phyloP scores from a whole-genome alignment of 371 early-diverging fungal genomes.

The Lichtheimia ornata region DNA sequence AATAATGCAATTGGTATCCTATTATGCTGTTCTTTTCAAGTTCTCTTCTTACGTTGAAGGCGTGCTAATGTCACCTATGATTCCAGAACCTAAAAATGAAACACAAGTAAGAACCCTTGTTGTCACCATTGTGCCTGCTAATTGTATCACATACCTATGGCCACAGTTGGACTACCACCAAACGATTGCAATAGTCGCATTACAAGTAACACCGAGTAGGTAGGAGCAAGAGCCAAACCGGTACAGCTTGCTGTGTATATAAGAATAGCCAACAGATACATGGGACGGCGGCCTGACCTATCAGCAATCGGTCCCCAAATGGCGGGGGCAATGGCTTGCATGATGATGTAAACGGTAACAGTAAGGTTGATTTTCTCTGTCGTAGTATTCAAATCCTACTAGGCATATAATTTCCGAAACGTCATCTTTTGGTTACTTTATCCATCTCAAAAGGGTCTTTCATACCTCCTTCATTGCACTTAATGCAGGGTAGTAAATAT shows the following conservation, averaged over 20 bases:
- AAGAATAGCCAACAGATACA: constrained; percentile 43
- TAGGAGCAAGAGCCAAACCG: constrained; percentile 52
- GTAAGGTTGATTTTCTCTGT: constrained; percentile 11
- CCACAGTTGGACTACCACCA: constrained; percentile 56
- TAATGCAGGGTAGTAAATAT: constrained; percentile 28
- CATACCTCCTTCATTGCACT: constrained; percentile 23
- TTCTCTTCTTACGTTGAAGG: constrained; percentile 37
- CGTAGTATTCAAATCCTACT: constrained; percentile 14
- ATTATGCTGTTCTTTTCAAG: background rate
- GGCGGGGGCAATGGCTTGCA: constrained; percentile 15
- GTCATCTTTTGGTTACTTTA: background rate
- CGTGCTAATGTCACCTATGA: constrained; percentile 50
- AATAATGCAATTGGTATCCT: background rate
- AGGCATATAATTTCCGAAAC: background rate
- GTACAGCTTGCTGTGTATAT: constrained; percentile 58
- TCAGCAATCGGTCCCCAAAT: constrained; percentile 24
- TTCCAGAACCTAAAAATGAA: constrained; percentile 16
- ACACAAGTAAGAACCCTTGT: background rate
- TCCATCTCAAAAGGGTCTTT: background rate
- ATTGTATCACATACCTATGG: constrained; percentile 37
- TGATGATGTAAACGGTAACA: constrained; percentile 13
- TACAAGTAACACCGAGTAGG: constrained; percentile 47
- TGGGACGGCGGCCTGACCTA: constrained; percentile 18
- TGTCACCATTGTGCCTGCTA: too few relatives aligned
- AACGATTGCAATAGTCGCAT: constrained; percentile 61